Conservation (phyloP, 2,329 filamentous ascomycete genomes). For the Diaporthe sp. region DNA sequence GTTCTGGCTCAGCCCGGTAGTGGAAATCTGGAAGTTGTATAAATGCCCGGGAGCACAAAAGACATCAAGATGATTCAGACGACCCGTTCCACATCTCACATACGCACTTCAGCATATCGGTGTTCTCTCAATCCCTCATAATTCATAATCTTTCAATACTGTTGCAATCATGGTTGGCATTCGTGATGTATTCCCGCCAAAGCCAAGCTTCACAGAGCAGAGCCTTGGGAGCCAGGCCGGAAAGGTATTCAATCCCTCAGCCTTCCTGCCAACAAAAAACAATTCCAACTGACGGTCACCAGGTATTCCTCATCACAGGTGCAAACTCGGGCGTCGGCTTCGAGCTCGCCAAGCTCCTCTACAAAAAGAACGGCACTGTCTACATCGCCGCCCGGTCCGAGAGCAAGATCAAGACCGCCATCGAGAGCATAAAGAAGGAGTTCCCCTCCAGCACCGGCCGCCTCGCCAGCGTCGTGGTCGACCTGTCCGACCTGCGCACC, state of each 20-base stretch:
- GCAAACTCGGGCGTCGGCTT: slow-evolving; percentile 53
- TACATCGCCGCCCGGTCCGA: slow-evolving; percentile 60
- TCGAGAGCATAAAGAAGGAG: slow-evolving; percentile 13
- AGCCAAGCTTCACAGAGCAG: slow-evolving; percentile 15
- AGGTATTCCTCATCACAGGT: slow-evolving; percentile 57
- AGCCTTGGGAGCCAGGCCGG: neutral
- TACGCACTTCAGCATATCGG: neutral
- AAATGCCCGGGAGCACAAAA: neutral
- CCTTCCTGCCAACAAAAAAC: neutral
- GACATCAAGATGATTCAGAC: neutral
- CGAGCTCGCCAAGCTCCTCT: slow-evolving; percentile 63
- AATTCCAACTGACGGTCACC: neutral
- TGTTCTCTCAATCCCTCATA: neutral
- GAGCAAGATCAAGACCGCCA: slow-evolving; percentile 12
- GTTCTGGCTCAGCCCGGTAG: neutral
- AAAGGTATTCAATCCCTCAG: neutral
- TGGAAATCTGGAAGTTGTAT: neutral
- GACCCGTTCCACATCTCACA: neutral
- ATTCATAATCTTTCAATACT: neutral
- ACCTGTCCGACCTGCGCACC: slow-evolving; percentile 21
- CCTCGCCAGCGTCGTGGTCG: slow-evolving; percentile 10
- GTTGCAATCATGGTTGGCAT: neutral
- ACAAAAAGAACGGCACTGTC: slow-evolving; percentile 61
- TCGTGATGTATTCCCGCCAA: slow-evolving; percentile 8
- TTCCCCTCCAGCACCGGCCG: slow-evolving; percentile 16